Evolutionary conservation across 352 stramenopile genomes (phyloP).

Genomic region (Phytophthora cryptogea): DNA sequence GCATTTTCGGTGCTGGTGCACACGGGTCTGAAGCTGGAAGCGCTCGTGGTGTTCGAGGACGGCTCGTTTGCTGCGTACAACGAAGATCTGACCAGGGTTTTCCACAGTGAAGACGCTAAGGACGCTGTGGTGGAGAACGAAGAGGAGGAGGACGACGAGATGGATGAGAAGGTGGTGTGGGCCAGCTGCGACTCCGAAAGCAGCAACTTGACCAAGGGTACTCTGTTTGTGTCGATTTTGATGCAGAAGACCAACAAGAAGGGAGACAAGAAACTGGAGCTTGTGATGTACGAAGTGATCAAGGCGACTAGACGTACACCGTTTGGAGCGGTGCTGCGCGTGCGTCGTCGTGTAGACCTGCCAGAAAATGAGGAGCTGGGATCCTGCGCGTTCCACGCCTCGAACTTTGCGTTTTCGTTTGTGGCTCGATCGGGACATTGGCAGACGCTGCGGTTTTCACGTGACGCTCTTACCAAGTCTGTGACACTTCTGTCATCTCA

Average conservation of each 20-base stretch:
- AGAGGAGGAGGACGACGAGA: slow-evolving; percentile 24
- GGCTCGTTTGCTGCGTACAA: slow-evolving; percentile 63
- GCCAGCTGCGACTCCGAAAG: slow-evolving; percentile 56
- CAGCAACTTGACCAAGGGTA: slow-evolving; percentile 59
- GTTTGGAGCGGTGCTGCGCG: slow-evolving; percentile 36
- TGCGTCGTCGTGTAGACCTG: slow-evolving; percentile 38
- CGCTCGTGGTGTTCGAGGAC: slow-evolving; percentile 68
- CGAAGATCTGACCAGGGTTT: slow-evolving; percentile 45
- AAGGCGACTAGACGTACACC: slow-evolving; percentile 31
- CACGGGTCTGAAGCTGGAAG: slow-evolving; percentile 61
- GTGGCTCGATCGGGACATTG: slow-evolving; percentile 62
- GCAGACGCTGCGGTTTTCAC: slow-evolving; percentile 49
- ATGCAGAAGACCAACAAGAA: slow-evolving; percentile 45
- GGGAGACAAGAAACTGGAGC: slow-evolving; percentile 38
- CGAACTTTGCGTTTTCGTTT: slow-evolving; percentile 73
- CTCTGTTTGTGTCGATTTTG: slow-evolving; percentile 65
- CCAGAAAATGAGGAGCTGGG: slow-evolving; percentile 38
- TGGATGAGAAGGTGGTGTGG: slow-evolving; percentile 50
- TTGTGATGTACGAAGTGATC: slow-evolving; percentile 63
- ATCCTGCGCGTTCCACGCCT: slow-evolving; percentile 69
- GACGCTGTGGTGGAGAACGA: slow-evolving; percentile 26
- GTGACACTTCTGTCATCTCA: slow-evolving; percentile 50
- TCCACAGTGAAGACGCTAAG: slow-evolving; percentile 51
- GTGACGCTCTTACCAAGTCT: slow-evolving; percentile 50
- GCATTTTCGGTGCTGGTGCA: slow-evolving; percentile 63